Percentiles rank a stretch among this genome's conserved stretches.
phyloP scores from a whole-genome alignment of 1,139 yeast genomes.

The Saccharomyces hybrid region DNA sequence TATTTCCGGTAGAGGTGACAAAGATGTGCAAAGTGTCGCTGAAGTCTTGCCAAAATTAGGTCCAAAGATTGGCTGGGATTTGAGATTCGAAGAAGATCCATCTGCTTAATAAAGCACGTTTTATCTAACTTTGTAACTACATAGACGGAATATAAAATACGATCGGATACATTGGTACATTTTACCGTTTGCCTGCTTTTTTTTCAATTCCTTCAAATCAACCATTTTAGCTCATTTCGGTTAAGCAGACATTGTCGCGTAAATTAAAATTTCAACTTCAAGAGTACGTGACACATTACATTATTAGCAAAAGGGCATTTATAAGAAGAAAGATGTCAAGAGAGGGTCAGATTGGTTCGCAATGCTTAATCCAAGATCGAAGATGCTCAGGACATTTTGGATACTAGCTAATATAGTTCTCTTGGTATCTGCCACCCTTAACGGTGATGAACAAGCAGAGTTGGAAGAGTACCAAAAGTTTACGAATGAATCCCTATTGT shows the following conservation, averaged over 20 bases:
- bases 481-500: constrained; percentile 44
- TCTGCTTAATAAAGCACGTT: constrained; percentile 10
- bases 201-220: neutral
- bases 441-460: neutral
- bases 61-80: constrained; percentile 89
- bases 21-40: constrained; percentile 96
- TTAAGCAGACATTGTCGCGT: neutral
- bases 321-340: neutral
- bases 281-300: neutral
- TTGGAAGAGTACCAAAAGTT: constrained; percentile 22
- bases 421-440: neutral
- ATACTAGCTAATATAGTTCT: neutral
- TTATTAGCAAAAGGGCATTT: neutral
- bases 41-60: constrained; percentile 86
- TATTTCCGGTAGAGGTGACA: constrained; percentile 97
- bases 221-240: neutral
- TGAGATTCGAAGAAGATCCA: constrained; percentile 61
- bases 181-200: neutral
- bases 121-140: neutral
- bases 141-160: neutral
- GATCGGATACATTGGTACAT: neutral
- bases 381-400: neutral
- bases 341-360: neutral
- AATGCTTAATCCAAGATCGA: neutral
- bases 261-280: neutral